Evolutionary conservation across 306 rosid genomes (phyloP).

Genomic region (Pterocarpus macrocarpus): DNA sequence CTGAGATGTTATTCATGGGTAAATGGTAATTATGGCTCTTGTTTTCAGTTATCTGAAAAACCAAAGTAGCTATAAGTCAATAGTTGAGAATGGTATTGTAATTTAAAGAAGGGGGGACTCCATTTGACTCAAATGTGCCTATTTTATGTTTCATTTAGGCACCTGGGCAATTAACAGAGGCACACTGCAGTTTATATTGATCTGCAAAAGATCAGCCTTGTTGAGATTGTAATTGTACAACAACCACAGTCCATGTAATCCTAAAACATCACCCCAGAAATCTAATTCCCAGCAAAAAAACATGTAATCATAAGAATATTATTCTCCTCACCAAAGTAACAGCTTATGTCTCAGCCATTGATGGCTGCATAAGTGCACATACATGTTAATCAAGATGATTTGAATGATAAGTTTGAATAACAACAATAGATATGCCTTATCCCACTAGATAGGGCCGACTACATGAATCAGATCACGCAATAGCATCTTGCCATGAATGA

Average conservation of each 20-base stretch:
- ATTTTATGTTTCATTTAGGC: not conserved
- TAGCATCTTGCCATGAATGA: not conserved
- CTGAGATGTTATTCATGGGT: too few relatives aligned
- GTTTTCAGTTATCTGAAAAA: not conserved
- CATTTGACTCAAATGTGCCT: too few relatives aligned
- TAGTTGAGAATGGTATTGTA: not conserved
- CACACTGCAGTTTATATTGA: not conserved
- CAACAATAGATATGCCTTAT: too few relatives aligned
- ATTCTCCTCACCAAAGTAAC: too few relatives aligned
- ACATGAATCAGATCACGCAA: too few relatives aligned
- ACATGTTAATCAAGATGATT: too few relatives aligned
- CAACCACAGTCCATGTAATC: slow-evolving; percentile 22
- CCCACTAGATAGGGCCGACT: too few relatives aligned
- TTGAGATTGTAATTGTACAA: not conserved
- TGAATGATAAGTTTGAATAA: too few relatives aligned
- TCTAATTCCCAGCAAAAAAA: not conserved
- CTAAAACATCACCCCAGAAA: not conserved
- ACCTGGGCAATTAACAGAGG: not conserved
- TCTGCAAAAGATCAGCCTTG: not conserved
- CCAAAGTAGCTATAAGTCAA: not conserved
- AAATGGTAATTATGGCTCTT: too few relatives aligned
- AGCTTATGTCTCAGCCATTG: too few relatives aligned
- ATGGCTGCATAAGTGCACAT: too few relatives aligned
- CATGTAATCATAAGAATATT: too few relatives aligned
- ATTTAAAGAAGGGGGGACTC: not conserved